Evolutionary conservation across 2,329 filamentous ascomycete species (phyloP), one percentile per base, ranked within the genome.

Genomic region (Colletotrichum chlorophyti): DNA sequence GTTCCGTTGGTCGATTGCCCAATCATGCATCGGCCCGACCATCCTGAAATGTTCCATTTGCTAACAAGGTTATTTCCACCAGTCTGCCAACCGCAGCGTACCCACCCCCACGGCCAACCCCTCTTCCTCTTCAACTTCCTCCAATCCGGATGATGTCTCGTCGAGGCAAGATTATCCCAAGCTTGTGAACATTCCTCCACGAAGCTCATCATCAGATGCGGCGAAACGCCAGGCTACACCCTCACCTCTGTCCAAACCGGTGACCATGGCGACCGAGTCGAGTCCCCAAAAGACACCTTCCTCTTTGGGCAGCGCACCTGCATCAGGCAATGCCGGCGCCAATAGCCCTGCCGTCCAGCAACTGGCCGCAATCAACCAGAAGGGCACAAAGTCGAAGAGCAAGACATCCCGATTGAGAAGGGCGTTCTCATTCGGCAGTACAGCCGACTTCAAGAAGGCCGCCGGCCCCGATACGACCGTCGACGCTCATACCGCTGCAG

Each of bases 371-470:
- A 82, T 98, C 53, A 94, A 89, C 60, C 90, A 94, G 65, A 94
- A 91, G 70, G 91, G 91, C 51, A 79, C 80, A 24, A 90, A 86
- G 70, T 83, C 88, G 63, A 93, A 92, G 70, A 92, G 88, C 76
- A 97, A 97, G 76, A 91, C 90, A 2, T 93, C 91, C 15, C 84
- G 93, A 64, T 80, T 99, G 59, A 87, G 95, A 53, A 85, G 95
- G 66, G 95, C 95, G 0, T 97, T 99, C 68, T 99, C 95, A 0
- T 99, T 99, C 74, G 93, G 95, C 46, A 98, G 94, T 71, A 91
- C 93, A 37, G 91, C 94, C 8, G 95, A 99, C 70, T 86, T 99
- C 43, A 85, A 90, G 62, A 90, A 90, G 69, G 90, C 88, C 11
- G 88, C 87, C 10, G 87, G 71, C 45, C 46, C 62, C 31, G 76